These are phyloP conservation scores for Cadophora luteo-olivacea DNA, from an alignment of 2,329 filamentous ascomycete species.

Conservation along the genomic window DNA sequence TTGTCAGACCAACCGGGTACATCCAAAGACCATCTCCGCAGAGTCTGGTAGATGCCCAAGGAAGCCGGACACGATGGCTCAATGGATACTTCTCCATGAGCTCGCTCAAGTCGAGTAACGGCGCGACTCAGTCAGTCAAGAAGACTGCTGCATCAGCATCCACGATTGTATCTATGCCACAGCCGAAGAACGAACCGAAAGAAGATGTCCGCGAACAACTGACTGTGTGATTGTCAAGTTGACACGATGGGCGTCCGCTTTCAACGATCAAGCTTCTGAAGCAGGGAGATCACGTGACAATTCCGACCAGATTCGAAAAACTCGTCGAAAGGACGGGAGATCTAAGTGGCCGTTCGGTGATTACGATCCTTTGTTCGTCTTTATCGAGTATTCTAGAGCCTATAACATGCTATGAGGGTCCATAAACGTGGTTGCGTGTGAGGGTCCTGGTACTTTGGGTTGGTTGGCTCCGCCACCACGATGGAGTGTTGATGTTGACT, in stretches of 20 bases:
- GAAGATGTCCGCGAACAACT: background rate
- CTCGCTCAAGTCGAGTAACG: background rate
- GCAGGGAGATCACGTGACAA: background rate
- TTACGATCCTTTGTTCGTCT: background rate
- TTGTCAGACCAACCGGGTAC: background rate
- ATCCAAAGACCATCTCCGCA: background rate
- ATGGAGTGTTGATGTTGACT: background rate
- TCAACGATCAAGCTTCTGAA: background rate
- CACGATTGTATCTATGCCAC: background rate
- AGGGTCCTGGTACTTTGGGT: background rate
- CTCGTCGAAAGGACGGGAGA: background rate
- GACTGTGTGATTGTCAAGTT: background rate
- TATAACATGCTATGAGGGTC: background rate
- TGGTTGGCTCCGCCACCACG: background rate
- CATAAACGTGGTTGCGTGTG: background rate
- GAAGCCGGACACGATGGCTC: background rate
- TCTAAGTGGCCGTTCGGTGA: background rate
- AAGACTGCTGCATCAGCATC: background rate
- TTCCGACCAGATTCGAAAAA: background rate
- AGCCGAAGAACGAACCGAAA: background rate
- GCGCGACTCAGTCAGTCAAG: background rate
- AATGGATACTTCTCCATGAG: conserved; percentile 11
- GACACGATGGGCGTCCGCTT: background rate
- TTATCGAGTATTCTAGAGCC: no score
- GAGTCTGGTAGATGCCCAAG: background rate